Evolutionary conservation across 1,139 yeast species (phyloP).

Genomic region (Scheffersomyces insectosa): DNA sequence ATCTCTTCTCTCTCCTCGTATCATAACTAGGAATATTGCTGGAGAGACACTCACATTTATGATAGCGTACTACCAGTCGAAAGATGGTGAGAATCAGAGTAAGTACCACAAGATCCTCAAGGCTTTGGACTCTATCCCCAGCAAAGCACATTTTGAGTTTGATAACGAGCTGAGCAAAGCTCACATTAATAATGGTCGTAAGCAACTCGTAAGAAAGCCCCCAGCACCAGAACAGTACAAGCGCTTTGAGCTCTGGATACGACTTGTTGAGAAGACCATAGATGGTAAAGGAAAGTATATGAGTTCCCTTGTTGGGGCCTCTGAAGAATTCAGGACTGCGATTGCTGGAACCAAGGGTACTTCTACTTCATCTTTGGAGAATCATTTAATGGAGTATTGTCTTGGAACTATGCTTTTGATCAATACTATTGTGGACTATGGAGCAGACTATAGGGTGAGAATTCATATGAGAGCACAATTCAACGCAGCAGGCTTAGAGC

Average conservation of each 20-base stretch:
- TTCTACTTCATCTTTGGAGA: conserved; percentile 44
- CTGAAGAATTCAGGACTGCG: conserved; percentile 72
- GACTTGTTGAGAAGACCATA: conserved; percentile 67
- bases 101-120: conserved; percentile 65
- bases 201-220: conserved; percentile 40
- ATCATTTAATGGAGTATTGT: conserved; percentile 76
- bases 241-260: conserved; percentile 85
- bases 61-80: conserved; percentile 41
- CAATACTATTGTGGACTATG: conserved; percentile 68
- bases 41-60: conserved; percentile 68
- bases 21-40: conserved; percentile 76
- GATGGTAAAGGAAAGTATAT: conserved; percentile 83
- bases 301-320: conserved; percentile 91
- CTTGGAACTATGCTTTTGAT: conserved; percentile 75
- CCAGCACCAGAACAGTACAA: conserved; percentile 44
- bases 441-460: conserved; percentile 65
- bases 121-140: conserved; percentile 63
- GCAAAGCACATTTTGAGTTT: conserved; percentile 58
- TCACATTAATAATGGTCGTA: conserved; percentile 10
- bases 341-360: conserved; percentile 45
- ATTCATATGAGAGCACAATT: conserved; percentile 77
- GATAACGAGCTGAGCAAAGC: conserved; percentile 5
- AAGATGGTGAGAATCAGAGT: conserved; percentile 30
- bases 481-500: conserved; percentile 70
- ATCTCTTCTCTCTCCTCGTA: conserved; percentile 54